Conservation (phyloP, 1,284 basidiomycete genomes). For the Stereum hirsutum region DNA sequence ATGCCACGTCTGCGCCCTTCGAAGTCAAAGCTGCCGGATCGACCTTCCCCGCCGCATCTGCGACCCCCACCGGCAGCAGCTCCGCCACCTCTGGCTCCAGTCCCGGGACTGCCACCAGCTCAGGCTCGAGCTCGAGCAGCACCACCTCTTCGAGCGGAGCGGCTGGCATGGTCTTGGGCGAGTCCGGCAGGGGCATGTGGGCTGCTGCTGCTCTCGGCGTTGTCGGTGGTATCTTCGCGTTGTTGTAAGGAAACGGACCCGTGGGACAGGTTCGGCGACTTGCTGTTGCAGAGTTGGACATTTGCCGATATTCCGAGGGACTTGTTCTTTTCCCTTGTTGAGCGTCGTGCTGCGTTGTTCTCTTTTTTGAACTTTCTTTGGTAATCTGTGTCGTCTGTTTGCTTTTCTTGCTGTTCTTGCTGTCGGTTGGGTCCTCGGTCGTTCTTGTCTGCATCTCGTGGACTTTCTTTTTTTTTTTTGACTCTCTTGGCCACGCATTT, state of each 20-base stretch:
- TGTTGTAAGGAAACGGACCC: slow-evolving; percentile 8
- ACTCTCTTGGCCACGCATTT: too few species aligned
- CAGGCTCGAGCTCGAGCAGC: slow-evolving; percentile 18
- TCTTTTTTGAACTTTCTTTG: too few species aligned
- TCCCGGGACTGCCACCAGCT: slow-evolving; percentile 15
- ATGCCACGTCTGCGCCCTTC: slow-evolving; percentile 50
- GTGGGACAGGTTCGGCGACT: too few species aligned
- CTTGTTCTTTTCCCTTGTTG: too few species aligned
- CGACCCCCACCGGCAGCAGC: slow-evolving; percentile 20
- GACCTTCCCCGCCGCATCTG: slow-evolving; percentile 42
- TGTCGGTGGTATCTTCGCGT: slow-evolving; percentile 18
- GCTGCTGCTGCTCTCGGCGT: slow-evolving; percentile 17
- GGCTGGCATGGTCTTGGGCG: slow-evolving; percentile 13
- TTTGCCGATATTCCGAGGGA: too few species aligned
- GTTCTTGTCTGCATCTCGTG: too few species aligned
- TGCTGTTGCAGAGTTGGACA: too few species aligned
- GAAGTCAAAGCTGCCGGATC: slow-evolving; percentile 59
- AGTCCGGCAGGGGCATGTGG: slow-evolving; percentile 1
- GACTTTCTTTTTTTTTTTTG: too few species aligned
- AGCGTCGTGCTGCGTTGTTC: too few species aligned
- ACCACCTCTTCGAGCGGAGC: slow-evolving; percentile 9
- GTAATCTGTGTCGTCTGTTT: too few species aligned
- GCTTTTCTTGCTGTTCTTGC: too few species aligned
- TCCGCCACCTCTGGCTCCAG: slow-evolving; percentile 15
- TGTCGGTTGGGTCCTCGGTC: too few species aligned